A percentile compares a stretch with the other conserved stretches of the same genome.
phyloP scores from a whole-genome alignment of 2,329 filamentous ascomycete genomes.

The Ascosphaera apis region DNA sequence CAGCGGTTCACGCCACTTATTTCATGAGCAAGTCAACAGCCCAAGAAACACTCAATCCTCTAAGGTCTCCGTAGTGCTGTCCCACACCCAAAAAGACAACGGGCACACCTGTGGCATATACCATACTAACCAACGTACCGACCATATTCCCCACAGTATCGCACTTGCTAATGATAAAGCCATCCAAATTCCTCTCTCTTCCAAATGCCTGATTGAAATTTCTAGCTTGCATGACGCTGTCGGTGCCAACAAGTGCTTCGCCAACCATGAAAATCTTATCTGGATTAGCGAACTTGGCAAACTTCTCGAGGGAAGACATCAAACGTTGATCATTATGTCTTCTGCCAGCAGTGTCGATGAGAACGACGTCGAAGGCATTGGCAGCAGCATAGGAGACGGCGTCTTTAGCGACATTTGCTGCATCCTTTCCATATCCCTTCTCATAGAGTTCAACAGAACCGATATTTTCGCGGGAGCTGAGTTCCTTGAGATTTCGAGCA shows the following conservation, averaged over 20 bases:
- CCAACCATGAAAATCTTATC: slow-evolving; percentile 98
- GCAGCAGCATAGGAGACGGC: slow-evolving; percentile 60
- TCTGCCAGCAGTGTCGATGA: slow-evolving; percentile 89
- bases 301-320: slow-evolving; percentile 94
- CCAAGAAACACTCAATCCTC: slow-evolving; percentile 40
- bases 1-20: slow-evolving; percentile 6
- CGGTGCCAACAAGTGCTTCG: slow-evolving; percentile 80
- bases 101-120: slow-evolving; percentile 89
- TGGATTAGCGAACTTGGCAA: slow-evolving; percentile 82
- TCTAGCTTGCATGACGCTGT: slow-evolving; percentile 81
- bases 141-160: slow-evolving; percentile 99
- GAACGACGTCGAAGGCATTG: slow-evolving; percentile 68
- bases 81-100: slow-evolving; percentile 71
- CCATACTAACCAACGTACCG: slow-evolving; percentile 82
- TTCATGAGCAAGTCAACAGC: slow-evolving; percentile 38
- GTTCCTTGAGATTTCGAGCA: slow-evolving; percentile 76
- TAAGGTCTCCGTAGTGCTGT: slow-evolving; percentile 43
- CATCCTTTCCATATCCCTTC: slow-evolving; percentile 94
- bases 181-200: slow-evolving; percentile 55
- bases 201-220: slow-evolving; percentile 95
- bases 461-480: slow-evolving; percentile 57
- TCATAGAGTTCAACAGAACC: slow-evolving; percentile 80
- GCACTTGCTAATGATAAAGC: slow-evolving; percentile 96
- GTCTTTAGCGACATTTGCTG: slow-evolving; percentile 82
- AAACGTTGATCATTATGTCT: slow-evolving; percentile 87